Evolutionary conservation across 495 filamentous ascomycete species (phyloP), one percentile per base, ranked within the genome.

Genomic region (Aspergillus indologenus): DNA sequence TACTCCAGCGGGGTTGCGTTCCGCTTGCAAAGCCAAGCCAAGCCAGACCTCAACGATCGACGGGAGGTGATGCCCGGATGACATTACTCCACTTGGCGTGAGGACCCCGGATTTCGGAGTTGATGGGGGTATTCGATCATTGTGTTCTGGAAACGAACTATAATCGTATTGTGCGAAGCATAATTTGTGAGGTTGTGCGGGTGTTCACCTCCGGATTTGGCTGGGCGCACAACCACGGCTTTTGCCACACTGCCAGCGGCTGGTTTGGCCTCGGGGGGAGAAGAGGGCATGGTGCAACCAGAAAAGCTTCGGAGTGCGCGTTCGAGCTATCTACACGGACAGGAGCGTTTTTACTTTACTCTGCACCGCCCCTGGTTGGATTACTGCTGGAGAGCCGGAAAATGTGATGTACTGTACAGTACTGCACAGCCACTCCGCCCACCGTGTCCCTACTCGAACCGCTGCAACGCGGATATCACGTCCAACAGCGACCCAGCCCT

Each of bases 401-500:
- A 29, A 4, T 4, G 26, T 29, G 26, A 4, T 29, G 26, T 4
- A 29, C 26, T 29, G n/a, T n/a, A n/a, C n/a, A n/a, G 34, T 7
- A 40, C 12, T 9, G 34, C 12, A 40, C 34, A 40, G 12, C 34
- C 12, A 40, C 12, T 4, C 34, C 34, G 34, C 12, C 34, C n/a
- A n/a, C n/a, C n/a, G n/a, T n/a, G 5, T 3, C 26, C 24, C 23
- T 51, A 51, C 24, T 15, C 23, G 3, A 11, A 43, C 21, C 23
- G 44, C 43, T 47, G 52, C 45, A 63, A 29, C 43, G 40, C 20
- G 8, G 53, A 34, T 45, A 71, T 23, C 22, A 76, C 62, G 22
- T 71, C 72, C 57, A 63, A 34, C 60, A 78, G 58, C 17, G 74
- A 73, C 24, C 51, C 43, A 40, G 76, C 65, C 9, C 22, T 64